Evolutionary conservation across 1,139 yeast genomes (phyloP).

Genomic region (Blastobotrys raffinosifermentans): DNA sequence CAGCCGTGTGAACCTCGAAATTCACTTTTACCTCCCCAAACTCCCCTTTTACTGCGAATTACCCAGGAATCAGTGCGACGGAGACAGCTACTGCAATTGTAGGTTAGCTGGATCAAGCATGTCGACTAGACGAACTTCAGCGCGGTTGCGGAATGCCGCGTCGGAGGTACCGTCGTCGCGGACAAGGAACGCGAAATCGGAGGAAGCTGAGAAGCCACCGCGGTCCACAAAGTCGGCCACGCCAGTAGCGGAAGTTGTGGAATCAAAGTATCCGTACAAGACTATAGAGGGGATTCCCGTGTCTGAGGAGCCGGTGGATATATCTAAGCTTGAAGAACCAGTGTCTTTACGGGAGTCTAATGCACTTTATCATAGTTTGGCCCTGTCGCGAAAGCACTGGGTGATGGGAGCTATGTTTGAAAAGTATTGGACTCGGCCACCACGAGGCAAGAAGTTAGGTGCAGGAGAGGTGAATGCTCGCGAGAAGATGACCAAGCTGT

Average conservation of each 20-base stretch:
- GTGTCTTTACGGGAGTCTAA: conserved; percentile 69
- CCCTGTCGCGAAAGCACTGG: conserved; percentile 72
- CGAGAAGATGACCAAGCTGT: conserved; percentile 83
- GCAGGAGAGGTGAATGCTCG: conserved; percentile 51
- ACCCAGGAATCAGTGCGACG: too few relatives aligned
- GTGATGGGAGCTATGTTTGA: conserved; percentile 67
- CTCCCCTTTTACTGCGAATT: too few relatives aligned
- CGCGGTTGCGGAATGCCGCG: too few relatives aligned
- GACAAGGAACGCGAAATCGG: too few relatives aligned
- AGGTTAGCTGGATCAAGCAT: too few relatives aligned
- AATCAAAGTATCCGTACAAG: too few relatives aligned
- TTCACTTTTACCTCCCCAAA: too few relatives aligned
- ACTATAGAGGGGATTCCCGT: conserved; percentile 67
- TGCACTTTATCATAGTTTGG: conserved; percentile 50
- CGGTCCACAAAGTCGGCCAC: conserved; percentile 5
- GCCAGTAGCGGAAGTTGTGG: conserved; percentile 1
- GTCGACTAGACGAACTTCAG: too few relatives aligned
- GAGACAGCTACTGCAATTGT: too few relatives aligned
- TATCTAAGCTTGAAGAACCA: conserved; percentile 55
- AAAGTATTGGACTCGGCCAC: conserved; percentile 64
- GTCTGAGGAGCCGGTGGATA: conserved; percentile 56
- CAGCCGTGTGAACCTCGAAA: too few relatives aligned
- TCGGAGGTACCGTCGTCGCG: too few relatives aligned
- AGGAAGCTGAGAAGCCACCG: too few relatives aligned
- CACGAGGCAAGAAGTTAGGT: conserved; percentile 48